A percentile compares a stretch with the other conserved stretches of the same genome.
phyloP scores from a whole-genome alignment of 2,329 filamentous ascomycete genomes.

The Colletotrichum chlorophyti region DNA sequence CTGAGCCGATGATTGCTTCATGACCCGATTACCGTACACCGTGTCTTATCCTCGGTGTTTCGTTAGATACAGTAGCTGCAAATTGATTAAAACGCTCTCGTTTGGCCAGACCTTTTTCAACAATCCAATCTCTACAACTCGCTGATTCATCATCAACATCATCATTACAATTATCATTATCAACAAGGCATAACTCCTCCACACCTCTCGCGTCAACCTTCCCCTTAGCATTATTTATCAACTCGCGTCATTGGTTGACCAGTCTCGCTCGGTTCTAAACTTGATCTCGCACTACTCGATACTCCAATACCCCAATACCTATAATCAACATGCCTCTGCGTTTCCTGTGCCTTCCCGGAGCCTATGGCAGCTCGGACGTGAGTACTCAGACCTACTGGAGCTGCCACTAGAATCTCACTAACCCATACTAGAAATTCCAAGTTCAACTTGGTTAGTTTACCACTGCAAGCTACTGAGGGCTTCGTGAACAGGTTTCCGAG shows the following conservation, averaged over 20 bases:
- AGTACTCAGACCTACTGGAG: constrained; percentile 34
- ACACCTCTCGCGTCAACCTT: background rate
- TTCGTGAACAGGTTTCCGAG: constrained; percentile 10
- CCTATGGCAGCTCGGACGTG: constrained; percentile 63
- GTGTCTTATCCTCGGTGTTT: background rate
- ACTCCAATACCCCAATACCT: too few species aligned
- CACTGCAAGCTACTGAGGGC: background rate
- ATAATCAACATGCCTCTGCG: constrained; percentile 49
- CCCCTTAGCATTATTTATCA: background rate
- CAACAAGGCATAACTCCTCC: too few species aligned
- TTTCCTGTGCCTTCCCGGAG: constrained; percentile 63
- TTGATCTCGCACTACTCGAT: background rate
- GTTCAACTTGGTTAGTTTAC: constrained; percentile 54
- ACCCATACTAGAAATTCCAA: constrained; percentile 56
- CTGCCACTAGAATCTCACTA: constrained; percentile 23
- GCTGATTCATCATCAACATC: constrained; percentile 13
- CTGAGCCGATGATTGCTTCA: constrained; percentile 27
- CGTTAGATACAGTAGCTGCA: constrained; percentile 7
- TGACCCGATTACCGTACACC: constrained; percentile 16
- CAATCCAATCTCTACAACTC: constrained; percentile 13
- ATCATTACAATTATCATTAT: background rate
- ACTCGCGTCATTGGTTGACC: background rate
- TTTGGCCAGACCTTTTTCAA: constrained; percentile 9
- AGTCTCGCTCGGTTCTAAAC: background rate
- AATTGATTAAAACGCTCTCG: constrained; percentile 26